These are phyloP conservation scores for Sclerotinia subarctica DNA, from an alignment of 2,329 filamentous ascomycete species.

Conservation along the genomic window DNA sequence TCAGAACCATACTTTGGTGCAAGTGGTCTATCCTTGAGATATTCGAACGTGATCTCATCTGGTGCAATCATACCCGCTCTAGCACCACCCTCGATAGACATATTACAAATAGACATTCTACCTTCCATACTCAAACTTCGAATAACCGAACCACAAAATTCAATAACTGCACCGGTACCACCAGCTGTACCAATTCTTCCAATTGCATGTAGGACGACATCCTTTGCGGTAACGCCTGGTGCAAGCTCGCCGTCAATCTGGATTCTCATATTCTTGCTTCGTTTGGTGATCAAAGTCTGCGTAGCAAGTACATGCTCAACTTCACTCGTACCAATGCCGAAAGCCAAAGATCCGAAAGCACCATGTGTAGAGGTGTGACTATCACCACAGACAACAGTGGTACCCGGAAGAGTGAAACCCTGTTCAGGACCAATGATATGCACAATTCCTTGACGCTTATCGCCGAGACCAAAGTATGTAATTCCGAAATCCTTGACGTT, in stretches of 20 bases:
- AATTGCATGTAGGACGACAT: constrained; percentile 89
- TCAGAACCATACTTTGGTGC: constrained; percentile 76
- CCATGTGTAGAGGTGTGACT: constrained; percentile 98
- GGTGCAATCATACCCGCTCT: constrained; percentile 96
- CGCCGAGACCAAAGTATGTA: constrained; percentile 94
- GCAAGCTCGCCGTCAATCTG: constrained; percentile 88
- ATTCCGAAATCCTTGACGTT: constrained; percentile 96
- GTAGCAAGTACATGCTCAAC: constrained; percentile 98
- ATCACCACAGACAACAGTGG: constrained; percentile 96
- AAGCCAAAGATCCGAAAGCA: constrained; percentile 90
- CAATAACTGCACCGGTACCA: constrained; percentile 90
- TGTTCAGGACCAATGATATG: constrained; percentile 98
- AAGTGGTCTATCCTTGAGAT: constrained; percentile 85
- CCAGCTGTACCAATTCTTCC: constrained; percentile 92
- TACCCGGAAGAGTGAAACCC: constrained; percentile 95
- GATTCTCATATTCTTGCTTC: constrained; percentile 98
- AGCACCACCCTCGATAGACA: constrained; percentile 96
- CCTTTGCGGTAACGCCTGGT: constrained; percentile 92
- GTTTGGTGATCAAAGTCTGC: constrained; percentile 88
- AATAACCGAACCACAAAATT: constrained; percentile 96
- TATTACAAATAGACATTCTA: constrained; percentile 99
- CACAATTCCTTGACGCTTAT: constrained; percentile 96
- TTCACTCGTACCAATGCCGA: constrained; percentile 96
- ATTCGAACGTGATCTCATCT: constrained; percentile 90
- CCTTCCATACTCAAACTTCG: constrained; percentile 89